Evolutionary conservation across 805 yeast genomes (phyloP).

Genomic region (Saccharomycopsis fibuligera): DNA sequence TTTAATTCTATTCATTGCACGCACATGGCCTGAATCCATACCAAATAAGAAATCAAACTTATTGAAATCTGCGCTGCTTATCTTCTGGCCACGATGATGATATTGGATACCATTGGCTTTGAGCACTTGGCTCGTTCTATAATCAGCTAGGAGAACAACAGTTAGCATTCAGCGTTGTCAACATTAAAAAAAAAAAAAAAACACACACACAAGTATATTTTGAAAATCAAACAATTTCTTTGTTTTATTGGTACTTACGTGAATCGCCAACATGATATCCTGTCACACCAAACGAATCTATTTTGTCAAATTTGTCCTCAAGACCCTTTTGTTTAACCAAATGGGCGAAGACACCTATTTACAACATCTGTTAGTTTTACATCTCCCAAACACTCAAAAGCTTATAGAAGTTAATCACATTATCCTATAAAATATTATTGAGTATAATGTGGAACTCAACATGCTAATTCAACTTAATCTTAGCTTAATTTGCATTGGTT

Average conservation of each 20-base stretch:
- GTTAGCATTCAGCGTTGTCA: too few relatives aligned
- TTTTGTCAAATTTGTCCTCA: constrained; percentile 4
- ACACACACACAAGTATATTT: too few relatives aligned
- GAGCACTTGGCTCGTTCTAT: constrained; percentile 12
- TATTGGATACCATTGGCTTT: constrained; percentile 6
- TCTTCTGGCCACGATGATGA: constrained; percentile 8
- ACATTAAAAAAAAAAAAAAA: too few relatives aligned
- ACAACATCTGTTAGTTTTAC: too few relatives aligned
- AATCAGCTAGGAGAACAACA: constrained; percentile 3
- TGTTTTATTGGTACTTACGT: too few relatives aligned
- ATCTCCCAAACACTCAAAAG: too few relatives aligned
- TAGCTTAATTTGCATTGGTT: too few relatives aligned
- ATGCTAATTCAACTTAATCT: too few relatives aligned
- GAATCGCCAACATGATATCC: constrained; percentile 16
- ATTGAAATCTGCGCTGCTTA: constrained; percentile 1
- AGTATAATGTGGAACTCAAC: too few relatives aligned
- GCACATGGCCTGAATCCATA: constrained; percentile 13
- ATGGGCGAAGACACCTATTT: constrained; percentile 13
- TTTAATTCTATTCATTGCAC: constrained; percentile 7
- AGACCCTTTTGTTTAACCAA: constrained; percentile 5
- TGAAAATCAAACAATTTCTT: too few relatives aligned
- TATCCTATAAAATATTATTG: too few relatives aligned
- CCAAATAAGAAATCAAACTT: constrained; percentile 16
- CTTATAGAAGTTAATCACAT: too few relatives aligned
- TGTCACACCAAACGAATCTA: constrained; percentile 16